These are phyloP conservation scores for Magnaporthiopsis rhizophila DNA, from an alignment of 2,329 filamentous ascomycete species.

Conservation along the genomic window DNA sequence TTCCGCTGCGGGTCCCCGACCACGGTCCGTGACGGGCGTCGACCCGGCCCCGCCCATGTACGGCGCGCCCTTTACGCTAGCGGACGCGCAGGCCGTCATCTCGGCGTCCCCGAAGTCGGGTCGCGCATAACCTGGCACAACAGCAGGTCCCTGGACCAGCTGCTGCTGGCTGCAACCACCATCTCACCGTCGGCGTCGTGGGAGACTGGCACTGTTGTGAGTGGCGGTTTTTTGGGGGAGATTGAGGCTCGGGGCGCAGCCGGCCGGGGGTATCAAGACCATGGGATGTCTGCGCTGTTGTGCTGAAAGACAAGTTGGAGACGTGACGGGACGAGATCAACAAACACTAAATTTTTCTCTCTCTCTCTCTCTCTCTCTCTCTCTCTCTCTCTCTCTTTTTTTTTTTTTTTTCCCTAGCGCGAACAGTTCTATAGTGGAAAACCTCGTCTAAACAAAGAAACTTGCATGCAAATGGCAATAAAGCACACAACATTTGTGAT, in stretches of 20 bases:
- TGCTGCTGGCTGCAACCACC: constrained; percentile 14
- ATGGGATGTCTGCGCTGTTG: background rate
- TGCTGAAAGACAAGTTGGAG: background rate
- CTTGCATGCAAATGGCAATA: background rate
- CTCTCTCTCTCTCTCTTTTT: background rate
- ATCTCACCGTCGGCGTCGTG: constrained; percentile 19
- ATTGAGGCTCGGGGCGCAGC: constrained; percentile 15
- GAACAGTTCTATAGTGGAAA: background rate
- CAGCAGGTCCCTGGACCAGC: constrained; percentile 26
- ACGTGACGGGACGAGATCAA: background rate
- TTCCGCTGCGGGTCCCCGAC: constrained; percentile 31
- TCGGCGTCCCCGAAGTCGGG: constrained; percentile 28
- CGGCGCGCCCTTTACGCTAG: constrained; percentile 39
- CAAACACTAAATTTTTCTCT: background rate
- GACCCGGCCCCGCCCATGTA: constrained; percentile 45
- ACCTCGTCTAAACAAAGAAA: background rate
- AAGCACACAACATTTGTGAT: background rate
- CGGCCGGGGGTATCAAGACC: background rate
- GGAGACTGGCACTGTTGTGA: constrained; percentile 29
- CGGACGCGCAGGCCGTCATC: constrained; percentile 38
- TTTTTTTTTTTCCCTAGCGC: background rate
- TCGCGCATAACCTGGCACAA: constrained; percentile 34
- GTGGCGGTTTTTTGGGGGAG: constrained; percentile 22
- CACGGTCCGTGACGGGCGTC: constrained; percentile 31
- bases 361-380: background rate